phyloP scores from a whole-genome alignment of 2,329 filamentous ascomycete genomes.

The Colletotrichum agaves region DNA sequence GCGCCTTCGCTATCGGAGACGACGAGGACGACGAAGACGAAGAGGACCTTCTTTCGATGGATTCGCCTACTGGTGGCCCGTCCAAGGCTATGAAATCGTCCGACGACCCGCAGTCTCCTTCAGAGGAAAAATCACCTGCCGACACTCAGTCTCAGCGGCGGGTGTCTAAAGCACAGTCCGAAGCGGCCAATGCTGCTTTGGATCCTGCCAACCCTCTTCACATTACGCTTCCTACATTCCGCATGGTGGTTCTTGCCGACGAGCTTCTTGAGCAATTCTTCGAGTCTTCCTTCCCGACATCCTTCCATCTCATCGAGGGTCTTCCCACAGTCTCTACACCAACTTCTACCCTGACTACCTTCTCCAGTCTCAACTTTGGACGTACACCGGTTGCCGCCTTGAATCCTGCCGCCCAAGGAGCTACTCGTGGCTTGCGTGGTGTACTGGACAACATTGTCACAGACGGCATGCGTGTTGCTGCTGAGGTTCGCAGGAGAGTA shows the following conservation, averaged over 20 bases:
- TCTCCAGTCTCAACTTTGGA: conserved; percentile 76
- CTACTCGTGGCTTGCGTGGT: conserved; percentile 82
- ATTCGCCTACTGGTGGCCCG: conserved; percentile 56
- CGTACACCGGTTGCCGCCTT: conserved; percentile 53
- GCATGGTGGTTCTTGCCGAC: conserved; percentile 97
- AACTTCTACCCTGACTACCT: conserved; percentile 81
- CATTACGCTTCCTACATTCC: conserved; percentile 96
- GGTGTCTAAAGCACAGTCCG: conserved; percentile 73
- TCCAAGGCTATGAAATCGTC: conserved; percentile 53
- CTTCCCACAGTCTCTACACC: conserved; percentile 48
- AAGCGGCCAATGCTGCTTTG: conserved; percentile 87
- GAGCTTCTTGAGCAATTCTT: conserved; percentile 97
- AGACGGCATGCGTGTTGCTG: conserved; percentile 95
- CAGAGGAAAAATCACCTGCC: conserved; percentile 37
- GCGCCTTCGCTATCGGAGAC: conserved; percentile 80
- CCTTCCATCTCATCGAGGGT: conserved; percentile 86
- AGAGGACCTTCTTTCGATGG: conserved; percentile 71
- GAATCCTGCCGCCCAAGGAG: conserved; percentile 61
- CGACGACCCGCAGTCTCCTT: conserved; percentile 36
- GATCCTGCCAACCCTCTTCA: conserved; percentile 94
- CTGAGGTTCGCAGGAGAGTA: conserved; percentile 90
- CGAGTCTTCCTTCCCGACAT: conserved; percentile 92
- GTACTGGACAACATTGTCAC: conserved; percentile 98
- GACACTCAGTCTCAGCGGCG: conserved; percentile 43
- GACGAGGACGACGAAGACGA: conserved; percentile 77